Conservation (phyloP, 2,329 filamentous ascomycete genomes). For the Curvularia sp. region DNA sequence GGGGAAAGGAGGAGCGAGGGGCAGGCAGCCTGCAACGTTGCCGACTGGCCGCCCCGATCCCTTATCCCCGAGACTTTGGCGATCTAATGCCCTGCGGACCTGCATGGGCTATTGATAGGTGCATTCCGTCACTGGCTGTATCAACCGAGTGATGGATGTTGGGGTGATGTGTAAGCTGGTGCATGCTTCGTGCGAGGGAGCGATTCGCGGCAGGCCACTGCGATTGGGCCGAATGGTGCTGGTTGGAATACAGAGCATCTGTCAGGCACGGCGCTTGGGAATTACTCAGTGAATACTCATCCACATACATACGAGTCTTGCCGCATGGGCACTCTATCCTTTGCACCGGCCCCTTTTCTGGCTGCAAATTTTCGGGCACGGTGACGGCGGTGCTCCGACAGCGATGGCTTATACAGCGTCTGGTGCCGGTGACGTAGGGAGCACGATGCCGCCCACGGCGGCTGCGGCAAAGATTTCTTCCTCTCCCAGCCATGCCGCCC, state of each 20-base stretch:
- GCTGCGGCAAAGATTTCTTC: conserved; percentile 6
- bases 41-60: neutral
- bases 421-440: conserved; percentile 9
- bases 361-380: neutral
- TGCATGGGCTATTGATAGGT: neutral
- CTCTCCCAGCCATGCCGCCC: neutral
- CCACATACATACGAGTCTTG: too few relatives aligned
- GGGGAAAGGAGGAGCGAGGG: neutral
- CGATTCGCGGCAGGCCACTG: neutral
- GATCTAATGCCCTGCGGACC: neutral
- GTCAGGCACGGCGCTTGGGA: neutral
- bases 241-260: neutral
- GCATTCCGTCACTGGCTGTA: neutral
- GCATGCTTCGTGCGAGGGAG: neutral
- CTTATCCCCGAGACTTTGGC: neutral
- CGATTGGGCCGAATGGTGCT: neutral
- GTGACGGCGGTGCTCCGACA: conserved; percentile 5
- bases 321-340: neutral
- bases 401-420: conserved; percentile 10
- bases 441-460: neutral
- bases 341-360: neutral
- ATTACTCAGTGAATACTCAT: neutral
- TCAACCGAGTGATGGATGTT: neutral
- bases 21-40: neutral
- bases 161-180: neutral